Evolutionary conservation across 1,284 basidiomycete genomes (phyloP), one percentile per base, ranked within the genome.

Genomic region (Naganishia albida): DNA sequence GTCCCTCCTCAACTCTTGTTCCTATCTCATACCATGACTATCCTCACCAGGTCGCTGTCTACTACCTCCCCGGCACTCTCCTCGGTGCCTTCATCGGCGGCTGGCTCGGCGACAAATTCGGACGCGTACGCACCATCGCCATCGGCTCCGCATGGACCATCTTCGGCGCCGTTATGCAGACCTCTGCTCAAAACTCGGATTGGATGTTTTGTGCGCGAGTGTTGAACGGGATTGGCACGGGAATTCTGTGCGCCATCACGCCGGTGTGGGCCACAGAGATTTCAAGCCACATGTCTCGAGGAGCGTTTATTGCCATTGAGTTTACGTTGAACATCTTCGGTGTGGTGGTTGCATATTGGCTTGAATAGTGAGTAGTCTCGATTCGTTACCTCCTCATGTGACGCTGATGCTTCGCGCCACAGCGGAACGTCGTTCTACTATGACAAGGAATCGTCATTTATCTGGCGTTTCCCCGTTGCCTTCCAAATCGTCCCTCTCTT

Each of bases 171-270:
- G 38, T 65, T 7, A 48, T 75, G 8, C 74, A 75, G 51, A 48
- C 69, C 6, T 65, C 66, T 10, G 67, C 72, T 3, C 62, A 68
- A 60, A 70, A 71, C 64, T 66, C 69, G 46, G 64, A 60, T 3
- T 70, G 69, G 69, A 70, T 70, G 71, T 63, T 63, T 39, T n/a
- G 30, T 39, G 73, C 71, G 3, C 65, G 73, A 26, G 54, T 76
- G n/a, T 65, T 75, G 57, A 73, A 70, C 30, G 75, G 75, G 1
- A 64, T 70, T 16, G 75, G 75, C 50, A 75, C 72, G 2, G 75
- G 75, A 3, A 65, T 69, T n/a, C 62, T 76, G 25, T 74, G 74
- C 53, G 70, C 71, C 13, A 70, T 77, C 55, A 67, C 75, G 2
- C 74, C 73, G 1, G 71, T 74, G 4, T 73, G 74, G 67, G 67